Evolutionary conservation across 2,329 filamentous ascomycete species (phyloP), one percentile per base, ranked within the genome.

Genomic region (Lecanosticta acicola): DNA sequence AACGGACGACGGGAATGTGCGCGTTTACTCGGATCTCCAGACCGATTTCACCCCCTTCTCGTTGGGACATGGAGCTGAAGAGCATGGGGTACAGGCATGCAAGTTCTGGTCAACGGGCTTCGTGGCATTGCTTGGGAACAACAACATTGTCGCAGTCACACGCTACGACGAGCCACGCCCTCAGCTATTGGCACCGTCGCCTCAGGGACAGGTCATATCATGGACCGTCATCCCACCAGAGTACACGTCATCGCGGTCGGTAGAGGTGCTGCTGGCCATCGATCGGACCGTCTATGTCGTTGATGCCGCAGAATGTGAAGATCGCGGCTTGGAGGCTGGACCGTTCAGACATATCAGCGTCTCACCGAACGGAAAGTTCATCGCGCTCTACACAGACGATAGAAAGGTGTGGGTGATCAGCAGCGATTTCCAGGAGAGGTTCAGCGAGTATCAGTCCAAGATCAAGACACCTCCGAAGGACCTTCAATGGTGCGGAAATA

Each of bases 1-100:
- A 41, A 87, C 89, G 8, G 80, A 85, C 43, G 91, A 98, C 62
- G 93, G 93, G 18, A 91, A 83, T 1, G 91, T 97, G 35, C 79
- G 90, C 49, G 93, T 88, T 66, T 96, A 90, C 63, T 82, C 89
- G 65, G 87, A 93, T 61, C 72, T 98, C n/a, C 86, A 95, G 65
- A 87, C 85, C 51, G 91, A 97, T 64, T 98, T 98, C 64, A 87
- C 84, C 13, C 90, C 94, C 48, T 98, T 97, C 67, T 90, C 87
- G 1, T 74, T 98, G 0, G 93, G 91, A 43, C 84, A 94, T 66
- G 79, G 87, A 18, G 84, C 90, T 18, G 93, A 97, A 59, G 87
- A 94, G 55, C 81, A 84, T 60, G 86, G 91, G 19, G 90, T 98
- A 16, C 76, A 82, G 56, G 84, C 83, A n/a, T 97, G 91, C 71